phyloP scores from a whole-genome alignment of 768 basidiomycete species.

The Ramaria rubella region DNA sequence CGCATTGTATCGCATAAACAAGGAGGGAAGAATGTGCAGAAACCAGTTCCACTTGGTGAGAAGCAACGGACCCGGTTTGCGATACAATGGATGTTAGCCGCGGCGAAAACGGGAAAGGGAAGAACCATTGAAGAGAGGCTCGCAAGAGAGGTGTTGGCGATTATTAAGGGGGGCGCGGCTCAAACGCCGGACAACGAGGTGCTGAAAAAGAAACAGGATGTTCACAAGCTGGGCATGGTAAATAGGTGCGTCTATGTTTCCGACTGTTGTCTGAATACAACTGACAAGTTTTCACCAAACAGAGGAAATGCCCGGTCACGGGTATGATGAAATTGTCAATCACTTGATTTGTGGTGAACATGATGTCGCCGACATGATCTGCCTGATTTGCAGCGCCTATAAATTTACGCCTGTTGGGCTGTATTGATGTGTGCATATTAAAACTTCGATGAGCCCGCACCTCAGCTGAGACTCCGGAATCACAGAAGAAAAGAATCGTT shows the following conservation, averaged over 20 bases:
- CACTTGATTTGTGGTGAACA: too few relatives aligned
- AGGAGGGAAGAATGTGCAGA: conserved; percentile 57
- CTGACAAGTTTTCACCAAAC: background rate
- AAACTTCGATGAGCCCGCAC: too few relatives aligned
- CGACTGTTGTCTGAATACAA: background rate
- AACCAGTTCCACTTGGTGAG: conserved; percentile 70
- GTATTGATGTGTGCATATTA: too few relatives aligned
- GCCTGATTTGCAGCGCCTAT: too few relatives aligned
- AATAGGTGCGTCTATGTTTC: conserved; percentile 52
- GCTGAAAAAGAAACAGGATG: conserved; percentile 51
- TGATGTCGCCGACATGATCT: too few relatives aligned
- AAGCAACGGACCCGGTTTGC: conserved; percentile 70
- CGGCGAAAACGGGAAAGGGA: conserved; percentile 33
- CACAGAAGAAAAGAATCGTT: too few relatives aligned
- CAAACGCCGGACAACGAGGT: conserved; percentile 51
- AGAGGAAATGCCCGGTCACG: background rate
- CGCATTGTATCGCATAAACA: conserved; percentile 50
- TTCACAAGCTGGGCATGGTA: conserved; percentile 66
- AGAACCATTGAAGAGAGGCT: conserved; percentile 44
- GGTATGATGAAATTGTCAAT: too few relatives aligned
- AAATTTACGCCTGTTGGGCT: too few relatives aligned
- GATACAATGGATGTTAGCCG: conserved; percentile 64
- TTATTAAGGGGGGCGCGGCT: conserved; percentile 40
- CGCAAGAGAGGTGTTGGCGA: conserved; percentile 69
- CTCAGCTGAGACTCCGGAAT: too few relatives aligned